Evolutionary conservation across 768 basidiomycete genomes (phyloP).

Genomic region (Boletus patriciae): DNA sequence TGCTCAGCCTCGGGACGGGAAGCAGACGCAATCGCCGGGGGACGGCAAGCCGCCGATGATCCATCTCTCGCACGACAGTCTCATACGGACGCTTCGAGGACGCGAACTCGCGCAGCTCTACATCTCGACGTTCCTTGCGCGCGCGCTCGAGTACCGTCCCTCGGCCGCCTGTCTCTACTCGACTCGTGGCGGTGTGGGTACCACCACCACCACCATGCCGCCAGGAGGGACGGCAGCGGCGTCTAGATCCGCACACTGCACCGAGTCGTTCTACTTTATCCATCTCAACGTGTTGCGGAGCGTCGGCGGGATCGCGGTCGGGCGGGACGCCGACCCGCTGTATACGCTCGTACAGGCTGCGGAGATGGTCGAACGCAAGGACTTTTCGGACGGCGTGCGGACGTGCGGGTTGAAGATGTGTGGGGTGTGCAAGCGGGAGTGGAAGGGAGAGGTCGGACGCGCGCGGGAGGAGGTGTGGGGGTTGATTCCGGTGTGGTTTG

Average conservation of each 20-base stretch:
- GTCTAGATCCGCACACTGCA: conserved; percentile 41
- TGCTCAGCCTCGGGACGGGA: not conserved
- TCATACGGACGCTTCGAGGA: conserved; percentile 54
- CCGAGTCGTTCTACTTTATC: conserved; percentile 74
- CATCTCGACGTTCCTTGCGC: conserved; percentile 58
- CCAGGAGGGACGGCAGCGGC: not conserved
- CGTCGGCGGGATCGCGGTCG: conserved; percentile 68
- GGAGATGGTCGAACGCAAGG: conserved; percentile 70
- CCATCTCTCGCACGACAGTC: conserved; percentile 39
- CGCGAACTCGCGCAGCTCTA: conserved; percentile 65
- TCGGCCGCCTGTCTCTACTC: conserved; percentile 50
- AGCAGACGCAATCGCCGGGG: not conserved
- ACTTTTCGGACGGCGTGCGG: conserved; percentile 63
- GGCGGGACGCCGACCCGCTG: conserved; percentile 73
- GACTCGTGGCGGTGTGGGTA: conserved; percentile 11
- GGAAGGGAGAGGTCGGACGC: conserved; percentile 39
- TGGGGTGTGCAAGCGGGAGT: conserved; percentile 48
- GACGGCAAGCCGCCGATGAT: conserved; percentile 11
- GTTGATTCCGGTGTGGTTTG: conserved; percentile 65
- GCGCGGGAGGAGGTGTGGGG: conserved; percentile 64
- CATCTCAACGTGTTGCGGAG: conserved; percentile 69
- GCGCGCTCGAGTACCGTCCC: conserved; percentile 53
- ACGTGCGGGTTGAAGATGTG: conserved; percentile 58
- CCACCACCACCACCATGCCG: not conserved
- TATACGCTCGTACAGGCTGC: conserved; percentile 65